phyloP scores from a whole-genome alignment of 495 filamentous ascomycete species.

The Podospora pseudocomata region DNA sequence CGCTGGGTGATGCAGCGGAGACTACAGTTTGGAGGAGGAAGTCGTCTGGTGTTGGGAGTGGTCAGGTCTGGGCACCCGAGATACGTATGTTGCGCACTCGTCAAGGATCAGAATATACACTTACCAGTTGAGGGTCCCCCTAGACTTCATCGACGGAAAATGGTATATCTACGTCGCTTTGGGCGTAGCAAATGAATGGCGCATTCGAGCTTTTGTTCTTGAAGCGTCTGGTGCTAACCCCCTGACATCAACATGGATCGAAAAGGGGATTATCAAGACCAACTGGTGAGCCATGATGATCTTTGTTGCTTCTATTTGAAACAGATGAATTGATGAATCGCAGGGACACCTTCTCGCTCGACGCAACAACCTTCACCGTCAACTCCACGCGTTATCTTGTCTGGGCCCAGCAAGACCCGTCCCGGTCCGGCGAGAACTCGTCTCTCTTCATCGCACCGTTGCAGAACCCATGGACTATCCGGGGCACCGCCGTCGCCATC shows the following conservation, averaged over 20 bases:
- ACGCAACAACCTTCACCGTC: constrained; percentile 25
- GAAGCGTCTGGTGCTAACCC: constrained; percentile 28
- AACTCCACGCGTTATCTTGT: constrained; percentile 31
- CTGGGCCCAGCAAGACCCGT: constrained; percentile 31
- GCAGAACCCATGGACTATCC: constrained; percentile 30
- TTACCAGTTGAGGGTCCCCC: not conserved
- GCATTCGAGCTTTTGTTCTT: constrained; percentile 31
- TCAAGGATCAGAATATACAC: not conserved
- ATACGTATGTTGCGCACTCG: constrained; percentile 24
- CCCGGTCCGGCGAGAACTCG: constrained; percentile 23
- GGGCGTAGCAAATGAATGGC: constrained; percentile 27
- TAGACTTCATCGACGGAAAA: constrained; percentile 40
- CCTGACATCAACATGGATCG: constrained; percentile 23
- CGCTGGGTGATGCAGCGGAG: constrained; percentile 42
- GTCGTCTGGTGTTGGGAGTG: constrained; percentile 41
- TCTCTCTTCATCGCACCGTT: constrained; percentile 22
- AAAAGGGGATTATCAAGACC: constrained; percentile 28
- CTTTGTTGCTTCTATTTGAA: not conserved
- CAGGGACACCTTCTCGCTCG: constrained; percentile 28
- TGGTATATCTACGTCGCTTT: constrained; percentile 49
- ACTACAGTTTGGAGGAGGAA: constrained; percentile 37
- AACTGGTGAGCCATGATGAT: constrained; percentile 19
- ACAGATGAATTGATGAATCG: not conserved
- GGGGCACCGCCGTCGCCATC: constrained; percentile 32
- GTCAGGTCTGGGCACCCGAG: constrained; percentile 58